Evolutionary conservation across 495 filamentous ascomycete genomes (phyloP).

Genomic region (Penicillium cinerascens): DNA sequence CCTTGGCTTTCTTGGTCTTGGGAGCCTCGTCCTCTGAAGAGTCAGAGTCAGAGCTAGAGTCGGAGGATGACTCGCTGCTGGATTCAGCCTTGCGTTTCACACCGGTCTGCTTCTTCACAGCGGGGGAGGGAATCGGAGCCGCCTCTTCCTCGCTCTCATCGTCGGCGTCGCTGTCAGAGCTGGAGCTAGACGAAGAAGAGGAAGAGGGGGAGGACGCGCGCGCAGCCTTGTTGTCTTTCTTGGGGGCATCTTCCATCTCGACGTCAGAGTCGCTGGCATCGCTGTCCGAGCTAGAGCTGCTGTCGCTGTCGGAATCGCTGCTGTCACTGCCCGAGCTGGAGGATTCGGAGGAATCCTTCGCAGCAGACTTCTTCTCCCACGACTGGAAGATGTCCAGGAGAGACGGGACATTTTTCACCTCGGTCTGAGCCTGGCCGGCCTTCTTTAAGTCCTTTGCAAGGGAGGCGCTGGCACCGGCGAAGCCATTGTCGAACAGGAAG

Average conservation of each 20-base stretch:
- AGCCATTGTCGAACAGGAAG: constrained; percentile 65
- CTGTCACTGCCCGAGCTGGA: constrained; percentile 12
- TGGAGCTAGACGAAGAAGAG: constrained; percentile 46
- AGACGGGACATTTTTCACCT: constrained; percentile 40
- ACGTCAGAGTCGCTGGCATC: constrained; percentile 48
- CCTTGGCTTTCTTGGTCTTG: constrained; percentile 42
- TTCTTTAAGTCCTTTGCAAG: constrained; percentile 53
- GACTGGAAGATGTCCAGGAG: constrained; percentile 49
- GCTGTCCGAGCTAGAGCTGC: constrained; percentile 9
- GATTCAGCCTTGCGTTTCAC: constrained; percentile 65
- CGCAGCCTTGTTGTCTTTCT: constrained; percentile 19
- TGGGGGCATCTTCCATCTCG: constrained; percentile 55
- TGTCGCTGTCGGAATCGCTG: constrained; percentile 20
- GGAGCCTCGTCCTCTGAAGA: constrained; percentile 33
- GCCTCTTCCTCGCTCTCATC: constrained; percentile 52
- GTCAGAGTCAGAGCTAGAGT: constrained; percentile 45
- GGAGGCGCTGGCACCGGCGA: constrained; percentile 52
- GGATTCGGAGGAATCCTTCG: constrained; percentile 21
- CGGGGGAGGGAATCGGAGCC: constrained; percentile 26
- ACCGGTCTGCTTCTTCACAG: constrained; percentile 35
- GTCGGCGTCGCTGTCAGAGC: constrained; percentile 60
- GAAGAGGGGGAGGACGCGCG: constrained; percentile 35
- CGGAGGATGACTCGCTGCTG: constrained; percentile 46
- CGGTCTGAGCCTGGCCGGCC: constrained; percentile 21
- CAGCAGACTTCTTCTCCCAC: constrained; percentile 36